phyloP scores from a whole-genome alignment of 352 stramenopile genomes.

The Globisporangium echinulatum region DNA sequence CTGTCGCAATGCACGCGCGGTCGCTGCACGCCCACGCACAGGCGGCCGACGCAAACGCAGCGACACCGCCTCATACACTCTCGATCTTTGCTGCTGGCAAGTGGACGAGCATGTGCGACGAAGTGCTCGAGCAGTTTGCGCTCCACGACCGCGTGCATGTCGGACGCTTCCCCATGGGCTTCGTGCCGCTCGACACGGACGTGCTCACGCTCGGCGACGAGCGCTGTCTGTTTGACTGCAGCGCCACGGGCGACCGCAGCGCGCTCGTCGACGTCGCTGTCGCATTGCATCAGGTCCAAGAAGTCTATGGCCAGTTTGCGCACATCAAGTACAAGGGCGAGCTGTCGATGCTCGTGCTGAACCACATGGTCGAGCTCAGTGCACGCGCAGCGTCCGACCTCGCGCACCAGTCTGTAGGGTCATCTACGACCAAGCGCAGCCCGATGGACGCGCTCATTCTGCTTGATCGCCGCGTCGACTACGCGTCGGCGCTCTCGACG shows the following conservation, averaged over 20 bases:
- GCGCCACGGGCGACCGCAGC: constrained; percentile 36
- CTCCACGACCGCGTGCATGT: constrained; percentile 35
- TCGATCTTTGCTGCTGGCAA: constrained; percentile 36
- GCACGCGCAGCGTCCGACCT: constrained; percentile 10
- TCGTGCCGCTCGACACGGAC: constrained; percentile 54
- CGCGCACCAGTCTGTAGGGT: neutral
- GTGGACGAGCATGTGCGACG: constrained; percentile 47
- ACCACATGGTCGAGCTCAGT: constrained; percentile 55
- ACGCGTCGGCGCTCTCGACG: constrained; percentile 54
- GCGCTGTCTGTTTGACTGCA: constrained; percentile 48
- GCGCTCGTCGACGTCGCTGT: constrained; percentile 38
- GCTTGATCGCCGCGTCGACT: constrained; percentile 65
- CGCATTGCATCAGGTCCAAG: constrained; percentile 47
- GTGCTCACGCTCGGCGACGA: constrained; percentile 53
- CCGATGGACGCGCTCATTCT: constrained; percentile 57
- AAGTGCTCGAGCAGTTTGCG: constrained; percentile 28
- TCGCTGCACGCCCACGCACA: constrained; percentile 21
- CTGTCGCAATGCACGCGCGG: constrained; percentile 34
- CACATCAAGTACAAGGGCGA: constrained; percentile 82
- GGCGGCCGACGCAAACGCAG: neutral
- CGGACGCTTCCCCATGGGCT: constrained; percentile 35
- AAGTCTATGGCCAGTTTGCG: constrained; percentile 45
- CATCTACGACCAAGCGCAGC: constrained; percentile 7
- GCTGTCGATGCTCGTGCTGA: constrained; percentile 55
- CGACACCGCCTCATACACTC: constrained; percentile 11